phyloP scores from a whole-genome alignment of 169 alveolate species.

The Prorocentrum cordatum region DNA sequence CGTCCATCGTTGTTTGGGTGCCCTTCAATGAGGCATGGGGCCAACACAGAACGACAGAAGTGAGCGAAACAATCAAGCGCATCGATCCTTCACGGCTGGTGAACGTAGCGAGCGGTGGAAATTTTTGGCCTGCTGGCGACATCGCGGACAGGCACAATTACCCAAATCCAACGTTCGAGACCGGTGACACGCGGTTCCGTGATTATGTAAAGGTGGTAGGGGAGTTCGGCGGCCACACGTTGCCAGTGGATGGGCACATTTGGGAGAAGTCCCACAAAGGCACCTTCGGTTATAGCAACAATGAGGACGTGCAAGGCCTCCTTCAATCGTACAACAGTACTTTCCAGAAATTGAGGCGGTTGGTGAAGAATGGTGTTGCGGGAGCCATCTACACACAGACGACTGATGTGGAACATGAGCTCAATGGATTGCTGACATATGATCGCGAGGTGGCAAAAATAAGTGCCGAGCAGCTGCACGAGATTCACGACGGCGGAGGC shows the following conservation, averaged over 20 bases:
- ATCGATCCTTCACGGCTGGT: background rate
- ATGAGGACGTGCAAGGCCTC: no score
- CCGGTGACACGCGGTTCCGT: no score
- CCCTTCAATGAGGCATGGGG: conserved; percentile 39
- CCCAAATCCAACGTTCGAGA: no score
- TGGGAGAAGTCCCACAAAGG: background rate
- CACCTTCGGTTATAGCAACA: no score
- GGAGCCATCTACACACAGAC: conserved; percentile 29
- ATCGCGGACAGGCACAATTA: background rate
- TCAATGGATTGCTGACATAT: conserved; percentile 8
- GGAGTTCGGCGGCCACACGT: conserved; percentile 23
- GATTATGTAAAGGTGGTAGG: background rate
- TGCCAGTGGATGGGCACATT: background rate
- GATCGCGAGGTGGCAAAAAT: background rate
- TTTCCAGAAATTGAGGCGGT: background rate
- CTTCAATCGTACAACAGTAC: no score
- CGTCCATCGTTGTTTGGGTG: conserved; percentile 2
- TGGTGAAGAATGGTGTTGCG: conserved; percentile 6
- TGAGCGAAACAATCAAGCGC: background rate
- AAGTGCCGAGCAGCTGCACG: no score
- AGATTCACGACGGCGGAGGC: no score
- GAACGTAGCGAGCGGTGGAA: conserved; percentile 5
- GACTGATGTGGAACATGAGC: conserved; percentile 41
- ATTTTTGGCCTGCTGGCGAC: background rate
- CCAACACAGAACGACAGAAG: background rate